Evolutionary conservation across 1,139 yeast species (phyloP).

Genomic region (Meyerozyma guilliermondii): DNA sequence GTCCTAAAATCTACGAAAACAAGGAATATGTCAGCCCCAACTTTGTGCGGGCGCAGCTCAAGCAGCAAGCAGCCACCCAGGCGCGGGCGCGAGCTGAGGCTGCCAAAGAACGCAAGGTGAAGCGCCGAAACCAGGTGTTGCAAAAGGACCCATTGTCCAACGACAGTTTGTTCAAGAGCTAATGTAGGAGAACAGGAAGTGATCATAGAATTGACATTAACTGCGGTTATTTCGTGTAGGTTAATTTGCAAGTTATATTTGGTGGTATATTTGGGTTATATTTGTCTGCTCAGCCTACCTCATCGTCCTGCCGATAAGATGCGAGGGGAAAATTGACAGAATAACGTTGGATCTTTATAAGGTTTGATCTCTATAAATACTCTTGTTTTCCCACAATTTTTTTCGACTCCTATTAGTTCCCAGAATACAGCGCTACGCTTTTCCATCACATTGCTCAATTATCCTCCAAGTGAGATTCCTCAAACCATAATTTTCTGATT

Average conservation of each 20-base stretch:
- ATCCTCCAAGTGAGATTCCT: too few relatives aligned
- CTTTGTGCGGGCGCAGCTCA: slow-evolving; percentile 84
- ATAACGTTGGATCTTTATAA: background rate
- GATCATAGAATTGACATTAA: too few relatives aligned
- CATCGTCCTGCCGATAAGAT: background rate
- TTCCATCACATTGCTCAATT: too few relatives aligned
- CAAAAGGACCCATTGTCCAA: slow-evolving; percentile 83
- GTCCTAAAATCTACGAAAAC: slow-evolving; percentile 96
- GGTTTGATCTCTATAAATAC: background rate
- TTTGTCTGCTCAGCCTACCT: background rate
- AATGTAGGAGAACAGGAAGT: too few relatives aligned
- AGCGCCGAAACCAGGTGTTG: slow-evolving; percentile 69
- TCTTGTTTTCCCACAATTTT: background rate
- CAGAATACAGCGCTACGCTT: too few relatives aligned
- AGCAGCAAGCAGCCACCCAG: slow-evolving; percentile 73
- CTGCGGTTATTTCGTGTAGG: too few relatives aligned
- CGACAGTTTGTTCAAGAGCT: slow-evolving; percentile 63
- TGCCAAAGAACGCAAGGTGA: slow-evolving; percentile 69
- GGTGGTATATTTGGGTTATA: too few relatives aligned
- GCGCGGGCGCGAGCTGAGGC: slow-evolving; percentile 79
- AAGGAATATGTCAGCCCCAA: slow-evolving; percentile 96
- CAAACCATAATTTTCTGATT: too few relatives aligned
- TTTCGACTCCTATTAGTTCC: background rate
- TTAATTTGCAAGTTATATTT: too few relatives aligned
- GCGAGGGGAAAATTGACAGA: background rate